phyloP scores from a whole-genome alignment of 768 basidiomycete species.

The Naganishia onofrii region DNA sequence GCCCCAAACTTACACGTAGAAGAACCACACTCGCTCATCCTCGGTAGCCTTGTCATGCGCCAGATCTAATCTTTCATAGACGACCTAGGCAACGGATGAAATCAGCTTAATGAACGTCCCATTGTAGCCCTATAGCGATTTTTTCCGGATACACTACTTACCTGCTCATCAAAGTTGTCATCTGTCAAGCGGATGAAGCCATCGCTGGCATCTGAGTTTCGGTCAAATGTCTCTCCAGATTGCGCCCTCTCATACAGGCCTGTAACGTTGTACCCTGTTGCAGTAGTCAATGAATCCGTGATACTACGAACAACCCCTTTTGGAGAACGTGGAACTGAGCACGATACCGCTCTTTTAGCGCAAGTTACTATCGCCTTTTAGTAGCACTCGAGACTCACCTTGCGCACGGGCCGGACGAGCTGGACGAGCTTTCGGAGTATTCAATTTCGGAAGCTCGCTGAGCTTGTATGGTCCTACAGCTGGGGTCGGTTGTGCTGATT shows the following conservation, averaged over 20 bases:
- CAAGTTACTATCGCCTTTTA: neutral
- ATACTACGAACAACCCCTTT: neutral
- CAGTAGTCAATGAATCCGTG: constrained; percentile 35
- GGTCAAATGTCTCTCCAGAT: constrained; percentile 65
- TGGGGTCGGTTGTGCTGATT: neutral
- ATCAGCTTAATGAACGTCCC: neutral
- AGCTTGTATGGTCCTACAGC: neutral
- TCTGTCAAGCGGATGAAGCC: constrained; percentile 77
- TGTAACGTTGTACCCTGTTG: constrained; percentile 54
- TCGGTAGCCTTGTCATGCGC: constrained; percentile 55
- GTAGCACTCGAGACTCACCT: neutral
- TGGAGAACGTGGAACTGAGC: neutral
- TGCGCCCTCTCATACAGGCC: constrained; percentile 61
- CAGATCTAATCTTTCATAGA: constrained; percentile 63
- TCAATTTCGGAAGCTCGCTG: neutral
- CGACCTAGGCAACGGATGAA: constrained; percentile 55
- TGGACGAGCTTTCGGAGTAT: neutral
- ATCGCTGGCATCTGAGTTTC: constrained; percentile 63
- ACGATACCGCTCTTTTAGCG: too few relatives aligned
- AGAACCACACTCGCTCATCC: constrained; percentile 68
- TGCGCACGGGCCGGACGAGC: neutral
- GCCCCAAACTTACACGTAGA: constrained; percentile 64
- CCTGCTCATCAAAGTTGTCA: constrained; percentile 65
- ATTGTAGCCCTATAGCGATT: neutral
- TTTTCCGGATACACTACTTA: neutral